These are phyloP conservation scores for Kernera saxatilis DNA, from an alignment of 345 rosid species.

Conservation along the genomic window DNA sequence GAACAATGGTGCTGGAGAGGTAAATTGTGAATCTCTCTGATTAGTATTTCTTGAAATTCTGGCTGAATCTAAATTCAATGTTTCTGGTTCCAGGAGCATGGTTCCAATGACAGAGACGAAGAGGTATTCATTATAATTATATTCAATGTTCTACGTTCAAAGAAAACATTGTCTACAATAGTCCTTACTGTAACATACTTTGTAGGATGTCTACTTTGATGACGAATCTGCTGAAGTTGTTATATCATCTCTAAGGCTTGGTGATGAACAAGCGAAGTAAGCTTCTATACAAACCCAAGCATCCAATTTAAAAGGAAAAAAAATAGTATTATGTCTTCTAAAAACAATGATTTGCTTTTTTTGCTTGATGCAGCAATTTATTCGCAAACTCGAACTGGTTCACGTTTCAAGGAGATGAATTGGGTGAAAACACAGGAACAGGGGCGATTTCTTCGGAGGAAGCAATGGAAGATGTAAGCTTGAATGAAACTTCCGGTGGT, in stretches of 20 bases:
- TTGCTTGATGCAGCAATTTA: conserved; percentile 49
- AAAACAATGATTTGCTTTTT: not conserved
- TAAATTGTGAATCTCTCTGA: conserved; percentile 21
- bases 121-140: conserved; percentile 47
- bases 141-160: not conserved
- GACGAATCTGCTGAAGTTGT: conserved; percentile 97
- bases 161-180: not conserved
- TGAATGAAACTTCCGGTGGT: conserved; percentile 64
- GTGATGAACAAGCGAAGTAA: conserved; percentile 94
- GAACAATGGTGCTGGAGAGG: conserved; percentile 82
- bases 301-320: not conserved
- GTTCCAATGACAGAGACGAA: conserved; percentile 74
- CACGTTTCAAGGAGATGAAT: conserved; percentile 84
- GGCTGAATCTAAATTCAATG: conserved; percentile 9
- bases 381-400: conserved; percentile 98
- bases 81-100: conserved; percentile 52
- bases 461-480: conserved; percentile 73
- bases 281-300: not conserved
- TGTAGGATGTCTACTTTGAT: conserved; percentile 91
- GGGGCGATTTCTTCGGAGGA: conserved; percentile 54
- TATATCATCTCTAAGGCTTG: conserved; percentile 92
- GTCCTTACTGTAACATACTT: not conserved
- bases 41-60: not conserved
- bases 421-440: conserved; percentile 43
- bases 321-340: not conserved